Base-by-base conservation (phyloP, 164 flowering plant species). In the Paratinospora sagittata region DNA sequence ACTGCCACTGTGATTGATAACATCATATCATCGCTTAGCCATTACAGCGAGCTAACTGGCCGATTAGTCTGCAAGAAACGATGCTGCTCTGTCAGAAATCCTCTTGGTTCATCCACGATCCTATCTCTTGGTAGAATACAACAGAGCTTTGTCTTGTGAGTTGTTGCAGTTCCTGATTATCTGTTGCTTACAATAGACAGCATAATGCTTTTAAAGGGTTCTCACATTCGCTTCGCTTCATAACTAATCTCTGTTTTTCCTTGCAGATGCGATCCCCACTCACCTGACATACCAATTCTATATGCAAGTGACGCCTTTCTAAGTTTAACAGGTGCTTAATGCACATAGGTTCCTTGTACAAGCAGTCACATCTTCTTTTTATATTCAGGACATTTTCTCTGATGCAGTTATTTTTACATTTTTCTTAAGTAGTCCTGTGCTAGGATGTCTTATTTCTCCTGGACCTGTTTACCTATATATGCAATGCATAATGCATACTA, bases 101-200 rank as follows among this genome's bases (percentile, higher is more conserved):
- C 71, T 68, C 84, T 91, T 74, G 75, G 76, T 74, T 81, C 97
- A 72, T 83, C 95, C 74, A 75, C 90, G 77, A 83, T 43, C 83
- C 86, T 84, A 79, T 88, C 97, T 84, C 95, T 94, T 81, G 89
- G 94, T 94, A 91, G 97, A 94, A 91, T 94, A 92, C 89, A 91
- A 90, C 98, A 94, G 79, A 94, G 98, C 89, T 94, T 94, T 90
- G 95, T 94, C 89, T 85, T 94, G 98, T 91, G 96, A 91, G 98
- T 94, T 89, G 27, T 85, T 87, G 39, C 78, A 67, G 37, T 78
- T 79, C 81, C 81, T 78, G 61, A 24, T 55, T 75, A 74, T 78
- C 43, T 47, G 68, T 68, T 72, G 19, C 49, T 72, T 66, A 17
- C 43, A 12, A 11, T 36, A 45, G 66, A 62, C 21, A 63, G 41